These are phyloP conservation scores for Alternaria longipes DNA, from an alignment of 2,329 filamentous ascomycete species.

Conservation along the genomic window DNA sequence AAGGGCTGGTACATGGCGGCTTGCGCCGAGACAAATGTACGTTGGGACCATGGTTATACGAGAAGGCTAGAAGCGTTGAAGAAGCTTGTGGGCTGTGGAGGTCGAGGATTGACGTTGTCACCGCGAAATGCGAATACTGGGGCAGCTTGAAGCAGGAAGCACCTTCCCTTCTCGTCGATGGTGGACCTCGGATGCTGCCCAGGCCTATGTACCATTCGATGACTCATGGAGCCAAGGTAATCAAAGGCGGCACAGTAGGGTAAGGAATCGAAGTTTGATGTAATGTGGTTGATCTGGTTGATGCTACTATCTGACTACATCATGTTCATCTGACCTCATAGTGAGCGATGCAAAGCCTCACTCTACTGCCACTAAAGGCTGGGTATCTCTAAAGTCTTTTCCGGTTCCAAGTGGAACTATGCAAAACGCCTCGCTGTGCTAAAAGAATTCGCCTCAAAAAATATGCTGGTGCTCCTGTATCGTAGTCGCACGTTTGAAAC, in stretches of 20 bases:
- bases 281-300: constrained; percentile 6
- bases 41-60: constrained; percentile 3
- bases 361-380: constrained; percentile 35
- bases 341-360: constrained; percentile 31
- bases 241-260: not conserved
- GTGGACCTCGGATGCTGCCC: not conserved
- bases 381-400: constrained; percentile 40
- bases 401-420: constrained; percentile 21
- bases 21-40: constrained; percentile 19
- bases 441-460: constrained; percentile 24
- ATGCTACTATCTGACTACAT: constrained; percentile 11
- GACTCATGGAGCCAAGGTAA: not conserved
- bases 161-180: constrained; percentile 10
- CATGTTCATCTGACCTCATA: constrained; percentile 35
- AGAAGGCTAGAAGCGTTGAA: constrained; percentile 21
- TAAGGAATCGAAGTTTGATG: not conserved
- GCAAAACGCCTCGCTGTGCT: constrained; percentile 46
- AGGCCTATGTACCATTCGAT: not conserved
- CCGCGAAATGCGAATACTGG: constrained; percentile 8
- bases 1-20: constrained; percentile 13
- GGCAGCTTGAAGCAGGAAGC: constrained; percentile 3
- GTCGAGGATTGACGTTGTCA: constrained; percentile 6
- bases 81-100: constrained; percentile 8
- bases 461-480: constrained; percentile 12
- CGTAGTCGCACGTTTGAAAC: constrained; percentile 22